These are phyloP conservation scores for Bauhinia variegata DNA, from an alignment of 306 rosid species.

Conservation along the genomic window DNA sequence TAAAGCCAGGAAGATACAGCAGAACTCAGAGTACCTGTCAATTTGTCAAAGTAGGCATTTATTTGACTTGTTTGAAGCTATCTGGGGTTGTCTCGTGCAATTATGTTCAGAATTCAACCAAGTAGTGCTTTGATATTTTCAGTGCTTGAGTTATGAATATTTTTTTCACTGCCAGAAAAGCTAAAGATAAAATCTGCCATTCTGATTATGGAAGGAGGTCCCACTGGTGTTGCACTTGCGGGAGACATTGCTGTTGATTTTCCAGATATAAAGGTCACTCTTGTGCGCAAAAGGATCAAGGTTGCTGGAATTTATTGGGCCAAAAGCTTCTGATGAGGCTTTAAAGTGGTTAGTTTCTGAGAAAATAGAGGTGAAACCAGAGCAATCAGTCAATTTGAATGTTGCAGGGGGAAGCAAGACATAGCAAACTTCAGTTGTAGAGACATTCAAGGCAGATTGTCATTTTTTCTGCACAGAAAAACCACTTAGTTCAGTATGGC, in stretches of 20 bases:
- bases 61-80: constrained; percentile 1
- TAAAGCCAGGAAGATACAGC: too few relatives aligned
- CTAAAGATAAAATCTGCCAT: constrained; percentile 68
- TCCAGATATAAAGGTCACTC: constrained; percentile 60
- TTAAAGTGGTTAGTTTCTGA: constrained; percentile 61
- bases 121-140: constrained; percentile 22
- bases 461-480: constrained; percentile 65
- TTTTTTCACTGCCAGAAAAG: constrained; percentile 54
- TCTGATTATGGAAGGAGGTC: constrained; percentile 91
- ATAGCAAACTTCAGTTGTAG: constrained; percentile 63
- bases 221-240: constrained; percentile 85
- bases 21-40: not conserved
- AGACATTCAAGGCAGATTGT: constrained; percentile 64
- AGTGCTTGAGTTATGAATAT: constrained; percentile 21
- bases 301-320: constrained; percentile 77
- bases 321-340: constrained; percentile 63
- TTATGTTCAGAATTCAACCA: constrained; percentile 16
- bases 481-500: constrained; percentile 69
- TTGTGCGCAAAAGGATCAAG: constrained; percentile 73
- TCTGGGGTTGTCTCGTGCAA: constrained; percentile 16
- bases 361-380: constrained; percentile 64
- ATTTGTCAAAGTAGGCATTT: too few relatives aligned
- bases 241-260: constrained; percentile 81
- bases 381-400: constrained; percentile 49
- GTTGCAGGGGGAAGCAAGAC: constrained; percentile 41